Conservation (phyloP, 176 grass and related monocot species). For the Phoenix roebelenii region DNA sequence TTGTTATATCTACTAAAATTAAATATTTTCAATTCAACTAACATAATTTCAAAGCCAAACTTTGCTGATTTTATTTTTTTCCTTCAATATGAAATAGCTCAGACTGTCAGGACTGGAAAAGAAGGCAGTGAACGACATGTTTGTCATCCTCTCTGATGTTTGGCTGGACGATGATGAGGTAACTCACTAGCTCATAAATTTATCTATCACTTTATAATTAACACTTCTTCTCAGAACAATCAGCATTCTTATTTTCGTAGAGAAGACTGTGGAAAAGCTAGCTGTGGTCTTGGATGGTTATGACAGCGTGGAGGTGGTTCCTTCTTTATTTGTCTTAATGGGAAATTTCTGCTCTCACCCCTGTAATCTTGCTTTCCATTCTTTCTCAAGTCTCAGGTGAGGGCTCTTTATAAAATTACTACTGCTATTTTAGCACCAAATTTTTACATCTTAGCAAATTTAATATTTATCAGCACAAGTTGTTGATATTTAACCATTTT, state of each 20-base stretch:
- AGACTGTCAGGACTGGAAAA: constrained; percentile 70
- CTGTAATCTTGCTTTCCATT: constrained; percentile 76
- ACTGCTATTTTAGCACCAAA: background rate
- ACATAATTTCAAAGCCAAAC: constrained; percentile 2
- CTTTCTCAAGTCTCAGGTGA: constrained; percentile 81
- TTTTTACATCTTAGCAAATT: too few relatives aligned
- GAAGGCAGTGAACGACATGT: constrained; percentile 86
- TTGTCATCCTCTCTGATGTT: constrained; percentile 92
- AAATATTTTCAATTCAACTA: background rate
- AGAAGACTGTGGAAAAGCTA: constrained; percentile 88
- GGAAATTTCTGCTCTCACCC: constrained; percentile 85
- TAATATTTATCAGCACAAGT: too few relatives aligned
- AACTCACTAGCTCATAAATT: constrained; percentile 25
- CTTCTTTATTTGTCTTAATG: constrained; percentile 93
- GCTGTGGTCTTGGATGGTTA: constrained; percentile 80
- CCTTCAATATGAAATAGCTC: constrained; percentile 36
- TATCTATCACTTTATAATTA: constrained; percentile 2
- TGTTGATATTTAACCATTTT: background rate
- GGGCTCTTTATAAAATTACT: background rate
- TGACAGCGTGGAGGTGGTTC: constrained; percentile 75
- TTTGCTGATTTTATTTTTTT: constrained; percentile 20
- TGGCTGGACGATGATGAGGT: constrained; percentile 90
- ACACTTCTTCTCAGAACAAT: constrained; percentile 23
- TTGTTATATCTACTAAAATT: background rate
- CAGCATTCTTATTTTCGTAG: constrained; percentile 37